These are phyloP conservation scores for Cocos nucifera DNA, from an alignment of 176 grass and related monocot genomes.

Conservation along the genomic window DNA sequence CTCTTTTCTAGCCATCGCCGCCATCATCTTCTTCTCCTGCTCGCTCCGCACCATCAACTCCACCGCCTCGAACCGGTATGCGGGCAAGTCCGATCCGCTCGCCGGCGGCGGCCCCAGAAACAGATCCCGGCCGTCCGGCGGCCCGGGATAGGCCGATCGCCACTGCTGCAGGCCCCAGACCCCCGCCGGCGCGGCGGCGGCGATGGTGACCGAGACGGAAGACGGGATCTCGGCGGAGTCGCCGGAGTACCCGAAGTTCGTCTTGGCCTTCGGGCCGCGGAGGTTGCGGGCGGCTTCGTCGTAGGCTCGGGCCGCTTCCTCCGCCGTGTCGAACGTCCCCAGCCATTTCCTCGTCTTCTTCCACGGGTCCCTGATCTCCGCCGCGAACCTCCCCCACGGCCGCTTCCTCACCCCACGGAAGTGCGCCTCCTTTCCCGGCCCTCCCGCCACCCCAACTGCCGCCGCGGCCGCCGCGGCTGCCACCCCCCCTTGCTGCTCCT, in stretches of 20 bases:
- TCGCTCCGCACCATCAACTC: background rate
- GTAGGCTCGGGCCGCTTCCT: slow-evolving; percentile 24
- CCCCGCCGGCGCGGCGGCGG: background rate
- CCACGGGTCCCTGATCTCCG: slow-evolving; percentile 24
- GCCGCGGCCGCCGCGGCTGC: slow-evolving; percentile 2
- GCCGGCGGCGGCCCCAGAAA: background rate
- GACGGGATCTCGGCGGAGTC: background rate
- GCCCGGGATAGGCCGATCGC: background rate
- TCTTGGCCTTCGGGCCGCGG: slow-evolving; percentile 18
- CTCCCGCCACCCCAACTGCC: background rate
- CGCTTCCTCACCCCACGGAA: slow-evolving; percentile 22
- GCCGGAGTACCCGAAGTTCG: slow-evolving; percentile 12
- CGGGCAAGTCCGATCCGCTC: slow-evolving; percentile 7
- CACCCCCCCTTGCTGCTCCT: background rate
- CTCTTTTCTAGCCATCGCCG: background rate
- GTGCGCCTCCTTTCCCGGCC: background rate
- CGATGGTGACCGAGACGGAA: background rate
- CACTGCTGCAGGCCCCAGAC: too few relatives aligned
- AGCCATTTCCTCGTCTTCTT: slow-evolving; percentile 27
- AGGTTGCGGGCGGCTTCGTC: slow-evolving; percentile 20
- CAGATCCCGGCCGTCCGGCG: slow-evolving; percentile 6
- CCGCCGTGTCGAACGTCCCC: slow-evolving; percentile 27
- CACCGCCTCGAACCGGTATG: background rate
- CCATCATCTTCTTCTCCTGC: background rate
- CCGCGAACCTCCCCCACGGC: slow-evolving; percentile 24